phyloP scores from a whole-genome alignment of 768 basidiomycete genomes.

The Boletus tylopilopsis region DNA sequence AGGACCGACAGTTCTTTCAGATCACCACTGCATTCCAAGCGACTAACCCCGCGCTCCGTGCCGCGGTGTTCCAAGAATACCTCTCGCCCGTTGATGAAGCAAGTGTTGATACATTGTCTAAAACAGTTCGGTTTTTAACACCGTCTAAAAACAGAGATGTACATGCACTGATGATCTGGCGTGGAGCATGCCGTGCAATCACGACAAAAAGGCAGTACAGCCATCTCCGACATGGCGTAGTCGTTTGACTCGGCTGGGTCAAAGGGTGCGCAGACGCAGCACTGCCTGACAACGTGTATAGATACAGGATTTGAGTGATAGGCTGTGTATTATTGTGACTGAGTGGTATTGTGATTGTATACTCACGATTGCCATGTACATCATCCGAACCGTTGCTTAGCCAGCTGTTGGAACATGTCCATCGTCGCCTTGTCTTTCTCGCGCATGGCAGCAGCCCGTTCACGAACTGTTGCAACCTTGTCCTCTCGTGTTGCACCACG shows the following conservation, averaged over 20 bases:
- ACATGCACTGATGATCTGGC: slow-evolving; percentile 37
- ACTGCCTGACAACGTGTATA: not conserved
- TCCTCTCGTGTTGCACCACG: slow-evolving; percentile 41
- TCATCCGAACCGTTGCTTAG: slow-evolving; percentile 84
- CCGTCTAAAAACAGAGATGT: slow-evolving; percentile 23
- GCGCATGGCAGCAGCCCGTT: slow-evolving; percentile 58
- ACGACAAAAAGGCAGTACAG: not conserved
- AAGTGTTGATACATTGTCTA: not conserved
- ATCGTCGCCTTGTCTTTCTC: slow-evolving; percentile 90
- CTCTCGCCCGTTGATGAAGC: slow-evolving; percentile 2
- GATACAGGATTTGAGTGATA: not conserved
- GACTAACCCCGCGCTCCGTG: not conserved
- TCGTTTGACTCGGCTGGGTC: not conserved
- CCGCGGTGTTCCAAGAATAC: slow-evolving; percentile 11
- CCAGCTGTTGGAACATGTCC: slow-evolving; percentile 93
- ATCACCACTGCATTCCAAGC: slow-evolving; percentile 14
- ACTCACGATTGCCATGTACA: slow-evolving; percentile 15
- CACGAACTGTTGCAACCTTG: slow-evolving; percentile 47
- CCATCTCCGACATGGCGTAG: not conserved
- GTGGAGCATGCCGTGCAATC: slow-evolving; percentile 25
- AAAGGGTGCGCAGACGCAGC: not conserved
- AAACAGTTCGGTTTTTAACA: not conserved
- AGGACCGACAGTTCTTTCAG: not conserved
- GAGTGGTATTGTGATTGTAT: not conserved
- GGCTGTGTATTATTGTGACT: too few relatives aligned